Evolutionary conservation across 495 filamentous ascomycete species (phyloP), one percentile per base, ranked within the genome.

Genomic region (Daldinia loculata): DNA sequence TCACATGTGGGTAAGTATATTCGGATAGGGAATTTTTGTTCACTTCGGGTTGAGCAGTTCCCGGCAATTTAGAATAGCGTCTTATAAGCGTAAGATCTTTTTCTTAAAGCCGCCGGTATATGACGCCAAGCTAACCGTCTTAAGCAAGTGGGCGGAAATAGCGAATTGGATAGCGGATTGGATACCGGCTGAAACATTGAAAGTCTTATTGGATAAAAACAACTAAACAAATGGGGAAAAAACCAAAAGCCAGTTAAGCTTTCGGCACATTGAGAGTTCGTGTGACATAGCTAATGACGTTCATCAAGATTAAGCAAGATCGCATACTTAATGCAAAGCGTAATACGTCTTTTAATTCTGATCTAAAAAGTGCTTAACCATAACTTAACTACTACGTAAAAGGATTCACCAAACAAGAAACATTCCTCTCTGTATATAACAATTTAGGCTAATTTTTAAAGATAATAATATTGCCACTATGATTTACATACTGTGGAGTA

Each of bases 11-110:
- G 27, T 6, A 52, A 11, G 15, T 6, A n/a, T 53, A 43, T 15
- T 17, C 30, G 24, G 63, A 50, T 61, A 55, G 17, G 34, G 32
- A 56, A 22, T 41, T 61, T 45, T 48, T 38, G 50, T 8, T 55
- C 15, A 9, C 3, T 48, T 56, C 61, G 56, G 67, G 26, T 39
- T 9, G n/a, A 34, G 9, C 56, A 39, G 22, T 56, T 51, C 67
- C 61, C 61, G 36, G 61, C 22, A 38, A 52, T 53, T 34, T 66
- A 71, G 51, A 51, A 61, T 22, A 38, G 53, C 52, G 63, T n/a
- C 63, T 43, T 52, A 11, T 27, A 34, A 38, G 24, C 24, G 41
- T 53, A n/a, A 26, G 26, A 30, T 11, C 53, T 38, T 56, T 56
- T 56, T 17, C n/a, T 56, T 19, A 17, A 34, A 56, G 30, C n/a